Conservation (phyloP, 1,139 yeast genomes). For the Groenewaldozyma auringiensis region DNA sequence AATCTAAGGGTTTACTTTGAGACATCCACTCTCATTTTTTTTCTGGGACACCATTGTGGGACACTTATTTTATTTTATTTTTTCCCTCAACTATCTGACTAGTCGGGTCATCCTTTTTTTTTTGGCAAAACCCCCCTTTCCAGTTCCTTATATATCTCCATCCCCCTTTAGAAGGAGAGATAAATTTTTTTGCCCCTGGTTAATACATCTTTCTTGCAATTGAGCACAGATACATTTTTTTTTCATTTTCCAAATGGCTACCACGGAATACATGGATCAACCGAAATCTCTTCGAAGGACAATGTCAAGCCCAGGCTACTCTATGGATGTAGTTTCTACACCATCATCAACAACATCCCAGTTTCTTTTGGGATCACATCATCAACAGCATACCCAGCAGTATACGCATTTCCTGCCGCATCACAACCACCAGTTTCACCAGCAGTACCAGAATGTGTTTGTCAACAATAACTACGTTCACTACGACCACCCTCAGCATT, state of each 20-base stretch:
- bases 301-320: conserved; percentile 1
- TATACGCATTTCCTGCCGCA: too few relatives aligned
- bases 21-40: background rate
- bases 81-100: background rate
- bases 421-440: background rate
- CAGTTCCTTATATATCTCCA: background rate
- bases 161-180: background rate
- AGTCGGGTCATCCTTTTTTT: background rate
- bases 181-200: background rate
- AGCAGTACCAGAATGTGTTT: background rate
- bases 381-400: background rate
- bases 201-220: background rate
- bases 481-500: background rate
- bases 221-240: background rate
- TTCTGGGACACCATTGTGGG: background rate
- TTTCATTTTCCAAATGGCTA: background rate
- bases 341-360: background rate
- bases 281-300: background rate
- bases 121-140: background rate
- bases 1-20: background rate
- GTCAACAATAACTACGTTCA: background rate
- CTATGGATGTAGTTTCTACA: background rate
- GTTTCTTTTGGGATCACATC: background rate
- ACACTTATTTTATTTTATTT: background rate
- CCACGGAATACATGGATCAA: background rate